phyloP scores from a whole-genome alignment of 108 stramenopile species.

The Cafeteria roenbergensis region DNA sequence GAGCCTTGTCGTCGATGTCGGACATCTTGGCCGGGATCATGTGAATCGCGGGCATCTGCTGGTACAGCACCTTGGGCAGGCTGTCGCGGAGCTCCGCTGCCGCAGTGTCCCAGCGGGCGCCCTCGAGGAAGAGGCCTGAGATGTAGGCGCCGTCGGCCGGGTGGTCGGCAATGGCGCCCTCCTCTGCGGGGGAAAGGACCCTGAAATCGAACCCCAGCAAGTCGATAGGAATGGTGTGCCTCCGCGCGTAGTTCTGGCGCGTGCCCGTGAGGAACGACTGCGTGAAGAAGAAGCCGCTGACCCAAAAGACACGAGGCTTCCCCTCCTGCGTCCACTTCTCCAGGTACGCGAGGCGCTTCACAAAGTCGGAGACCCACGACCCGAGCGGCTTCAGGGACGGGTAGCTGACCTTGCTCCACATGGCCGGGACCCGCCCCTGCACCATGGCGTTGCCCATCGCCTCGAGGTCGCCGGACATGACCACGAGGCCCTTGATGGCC shows the following conservation, averaged over 20 bases:
- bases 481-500: constrained; percentile 48
- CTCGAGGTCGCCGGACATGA: constrained; percentile 51
- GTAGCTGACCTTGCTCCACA: constrained; percentile 42
- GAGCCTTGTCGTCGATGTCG: constrained; percentile 30
- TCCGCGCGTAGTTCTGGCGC: constrained; percentile 51
- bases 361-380: constrained; percentile 47
- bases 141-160: constrained; percentile 45
- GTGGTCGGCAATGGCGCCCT: background rate
- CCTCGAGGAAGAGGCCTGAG: constrained; percentile 45
- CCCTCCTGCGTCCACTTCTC: constrained; percentile 30
- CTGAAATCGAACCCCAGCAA: constrained; percentile 39
- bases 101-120: constrained; percentile 39
- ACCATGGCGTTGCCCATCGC: constrained; percentile 51
- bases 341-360: constrained; percentile 35
- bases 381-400: constrained; percentile 51
- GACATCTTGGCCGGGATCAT: constrained; percentile 27
- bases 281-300: constrained; percentile 51
- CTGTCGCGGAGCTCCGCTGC: constrained; percentile 32
- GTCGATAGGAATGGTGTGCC: constrained; percentile 47
- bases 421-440: constrained; percentile 32
- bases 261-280: constrained; percentile 57
- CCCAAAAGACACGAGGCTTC: constrained; percentile 38
- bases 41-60: constrained; percentile 41
- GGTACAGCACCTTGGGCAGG: constrained; percentile 41
- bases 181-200: constrained; percentile 34